A percentile compares a stretch with the other conserved stretches of the same genome.
These are phyloP conservation scores for Taphrina wiesneri DNA, from an alignment of 1,139 yeast species.

Conservation along the genomic window DNA sequence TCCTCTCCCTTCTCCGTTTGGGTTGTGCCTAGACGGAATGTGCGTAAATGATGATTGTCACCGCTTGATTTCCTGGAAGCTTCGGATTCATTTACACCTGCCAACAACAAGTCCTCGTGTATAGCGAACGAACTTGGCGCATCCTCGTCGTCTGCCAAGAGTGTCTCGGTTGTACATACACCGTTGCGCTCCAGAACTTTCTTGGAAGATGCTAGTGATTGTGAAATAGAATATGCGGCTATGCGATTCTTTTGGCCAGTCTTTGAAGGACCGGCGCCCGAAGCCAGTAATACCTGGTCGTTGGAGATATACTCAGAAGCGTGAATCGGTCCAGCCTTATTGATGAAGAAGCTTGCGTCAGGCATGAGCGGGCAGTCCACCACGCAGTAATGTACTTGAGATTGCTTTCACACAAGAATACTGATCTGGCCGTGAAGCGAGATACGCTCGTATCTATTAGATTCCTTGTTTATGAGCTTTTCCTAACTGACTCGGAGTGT, in stretches of 20 bases:
- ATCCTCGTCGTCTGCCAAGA: conserved; percentile 27
- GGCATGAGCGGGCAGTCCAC: conserved; percentile 10
- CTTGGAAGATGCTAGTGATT: not conserved
- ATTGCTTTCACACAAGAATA: not conserved
- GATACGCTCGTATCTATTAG: too few relatives aligned
- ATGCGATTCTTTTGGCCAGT: conserved; percentile 27
- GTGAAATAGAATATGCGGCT: conserved; percentile 4
- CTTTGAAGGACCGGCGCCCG: conserved; percentile 28
- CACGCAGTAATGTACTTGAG: not conserved
- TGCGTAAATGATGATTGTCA: conserved; percentile 29
- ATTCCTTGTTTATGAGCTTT: not conserved
- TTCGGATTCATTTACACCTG: conserved; percentile 27
- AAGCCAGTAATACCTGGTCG: conserved; percentile 34
- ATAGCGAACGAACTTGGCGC: conserved; percentile 28
- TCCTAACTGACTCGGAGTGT: not conserved
- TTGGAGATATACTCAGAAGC: conserved; percentile 30
- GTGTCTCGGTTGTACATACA: conserved; percentile 14
- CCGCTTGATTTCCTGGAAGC: conserved; percentile 4
- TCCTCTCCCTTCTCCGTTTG: conserved; percentile 1
- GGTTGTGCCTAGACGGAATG: conserved; percentile 3
- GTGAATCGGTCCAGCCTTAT: conserved; percentile 21
- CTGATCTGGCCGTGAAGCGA: too few relatives aligned
- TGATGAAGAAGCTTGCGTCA: conserved; percentile 10
- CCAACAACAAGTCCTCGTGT: conserved; percentile 19
- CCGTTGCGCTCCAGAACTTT: conserved; percentile 9